Conservation (phyloP, 768 basidiomycete species). For the Sistotremastrum suecicum region DNA sequence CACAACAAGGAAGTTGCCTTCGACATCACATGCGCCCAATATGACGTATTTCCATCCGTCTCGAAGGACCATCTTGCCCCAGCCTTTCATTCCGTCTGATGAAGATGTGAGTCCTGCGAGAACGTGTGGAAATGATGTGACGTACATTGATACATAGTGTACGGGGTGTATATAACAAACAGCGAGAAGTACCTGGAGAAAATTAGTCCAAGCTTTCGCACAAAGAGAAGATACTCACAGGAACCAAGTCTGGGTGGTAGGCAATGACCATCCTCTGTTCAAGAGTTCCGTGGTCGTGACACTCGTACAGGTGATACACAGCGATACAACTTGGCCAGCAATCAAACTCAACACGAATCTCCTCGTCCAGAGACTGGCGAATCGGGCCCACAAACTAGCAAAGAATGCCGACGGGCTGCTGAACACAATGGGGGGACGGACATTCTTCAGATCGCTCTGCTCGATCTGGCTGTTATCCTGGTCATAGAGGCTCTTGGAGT, state of each 20-base stretch:
- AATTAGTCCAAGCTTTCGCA: not conserved
- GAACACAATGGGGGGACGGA: slow-evolving; percentile 52
- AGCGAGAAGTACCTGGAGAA: slow-evolving; percentile 58
- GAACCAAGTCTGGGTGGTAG: slow-evolving; percentile 77
- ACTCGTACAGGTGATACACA: slow-evolving; percentile 84
- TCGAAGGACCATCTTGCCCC: slow-evolving; percentile 53
- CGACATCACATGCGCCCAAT: slow-evolving; percentile 70
- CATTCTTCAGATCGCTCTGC: not conserved
- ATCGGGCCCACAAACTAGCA: slow-evolving; percentile 40
- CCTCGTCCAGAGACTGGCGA: slow-evolving; percentile 66
- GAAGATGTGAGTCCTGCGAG: not conserved
- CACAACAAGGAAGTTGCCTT: slow-evolving; percentile 78
- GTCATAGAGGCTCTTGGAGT: too few species aligned
- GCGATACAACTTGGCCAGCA: slow-evolving; percentile 69
- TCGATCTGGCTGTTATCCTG: too few species aligned
- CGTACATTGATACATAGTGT: slow-evolving; percentile 80
- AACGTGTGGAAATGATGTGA: not conserved
- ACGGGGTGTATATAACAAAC: slow-evolving; percentile 67
- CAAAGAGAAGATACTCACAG: slow-evolving; percentile 33
- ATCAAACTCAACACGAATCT: slow-evolving; percentile 56
- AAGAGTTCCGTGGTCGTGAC: slow-evolving; percentile 74
- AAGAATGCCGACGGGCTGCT: slow-evolving; percentile 42
- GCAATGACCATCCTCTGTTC: slow-evolving; percentile 50
- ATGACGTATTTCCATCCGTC: slow-evolving; percentile 88
- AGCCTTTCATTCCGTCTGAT: slow-evolving; percentile 71